Base-by-base conservation (phyloP, 1,284 basidiomycete species). In the Pholiota adiposa region DNA sequence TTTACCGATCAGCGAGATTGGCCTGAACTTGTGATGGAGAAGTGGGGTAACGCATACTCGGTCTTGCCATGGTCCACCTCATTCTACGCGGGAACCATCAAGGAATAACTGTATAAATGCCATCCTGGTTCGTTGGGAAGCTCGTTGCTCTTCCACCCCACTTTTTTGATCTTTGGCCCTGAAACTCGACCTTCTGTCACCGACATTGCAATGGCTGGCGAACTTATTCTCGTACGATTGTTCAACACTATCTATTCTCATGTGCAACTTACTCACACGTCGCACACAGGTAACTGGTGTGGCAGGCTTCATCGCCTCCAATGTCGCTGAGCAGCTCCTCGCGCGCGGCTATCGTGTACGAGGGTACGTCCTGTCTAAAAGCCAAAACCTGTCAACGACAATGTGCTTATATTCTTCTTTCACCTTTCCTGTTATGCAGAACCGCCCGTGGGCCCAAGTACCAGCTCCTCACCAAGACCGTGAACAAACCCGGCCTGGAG, bases 401-500 rank as follows among this genome's bases (percentile, higher is more conserved):
- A 38, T 33, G 4, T 3, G n/a, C 23, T 27, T 46, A 6, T 43
- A 44, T 19, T 8, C 9, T 16, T 31, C 33, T 11, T 27, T 25
- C 16, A 54, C 16, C 7, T 48, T 46, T 38, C 29, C 5, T 41
- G 19, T 4, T 8, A 8, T 23, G 33, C 46, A 69, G 66, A 21
- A 68, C 69, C 19, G 61, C 64, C 8, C 62, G 67, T 18, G 59
- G 64, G 5, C 58, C 59, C 31, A 71, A 68, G 56, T 63, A 62
- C 44, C 48, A 63, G 2, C 25, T 44, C 18, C 58, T 69, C 1
- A 56, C 48, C 14, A 44, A 58, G 11, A 63, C 66, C 7, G 58
- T 69, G 41, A 60, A 61, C 25, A 64, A 63, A n/a, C 60, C 69
- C 8, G 65, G 65, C 7, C 65, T 75, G 19, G 73, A 76, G 52